Conservation (phyloP, 495 filamentous ascomycete species). For the Paragyromitra xinjiangensis region DNA sequence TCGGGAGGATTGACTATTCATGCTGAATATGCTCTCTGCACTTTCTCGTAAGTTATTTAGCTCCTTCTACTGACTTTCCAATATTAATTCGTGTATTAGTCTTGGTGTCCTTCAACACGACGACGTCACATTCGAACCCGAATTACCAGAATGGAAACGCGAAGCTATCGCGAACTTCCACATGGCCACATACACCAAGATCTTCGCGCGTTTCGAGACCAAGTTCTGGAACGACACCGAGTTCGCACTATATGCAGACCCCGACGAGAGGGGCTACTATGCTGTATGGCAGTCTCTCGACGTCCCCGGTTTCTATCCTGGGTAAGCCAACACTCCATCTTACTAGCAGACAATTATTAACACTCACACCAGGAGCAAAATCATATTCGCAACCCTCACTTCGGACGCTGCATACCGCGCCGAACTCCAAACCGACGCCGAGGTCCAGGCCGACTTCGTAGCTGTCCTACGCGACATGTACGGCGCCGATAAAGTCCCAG, state of each 20-base stretch:
- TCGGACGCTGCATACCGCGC: conserved; percentile 68
- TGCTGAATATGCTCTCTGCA: conserved; percentile 69
- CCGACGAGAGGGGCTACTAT: conserved; percentile 71
- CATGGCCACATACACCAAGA: conserved; percentile 82
- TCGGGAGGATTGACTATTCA: conserved; percentile 68
- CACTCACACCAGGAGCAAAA: conserved; percentile 61
- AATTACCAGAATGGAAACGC: conserved; percentile 73
- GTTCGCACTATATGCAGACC: conserved; percentile 76
- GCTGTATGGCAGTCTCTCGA: conserved; percentile 76
- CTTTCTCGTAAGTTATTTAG: conserved; percentile 63
- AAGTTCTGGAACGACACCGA: conserved; percentile 77
- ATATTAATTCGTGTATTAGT: conserved; percentile 44
- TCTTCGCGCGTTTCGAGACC: conserved; percentile 77
- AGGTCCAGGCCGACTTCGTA: conserved; percentile 70
- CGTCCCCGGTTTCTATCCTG: conserved; percentile 68
- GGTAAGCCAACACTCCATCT: conserved; percentile 27
- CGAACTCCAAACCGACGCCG: conserved; percentile 70
- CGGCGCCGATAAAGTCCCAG: conserved; percentile 67
- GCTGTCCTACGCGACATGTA: conserved; percentile 73
- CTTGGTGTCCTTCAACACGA: conserved; percentile 75
- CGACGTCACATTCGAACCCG: conserved; percentile 68
- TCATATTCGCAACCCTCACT: conserved; percentile 77
- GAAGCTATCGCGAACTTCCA: conserved; percentile 71
- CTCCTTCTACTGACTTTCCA: conserved; percentile 12
- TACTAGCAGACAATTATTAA: neutral